Evolutionary conservation across 352 stramenopile species (phyloP), one percentile per base, ranked within the genome.

Genomic region (Globisporangium megalacanthum): DNA sequence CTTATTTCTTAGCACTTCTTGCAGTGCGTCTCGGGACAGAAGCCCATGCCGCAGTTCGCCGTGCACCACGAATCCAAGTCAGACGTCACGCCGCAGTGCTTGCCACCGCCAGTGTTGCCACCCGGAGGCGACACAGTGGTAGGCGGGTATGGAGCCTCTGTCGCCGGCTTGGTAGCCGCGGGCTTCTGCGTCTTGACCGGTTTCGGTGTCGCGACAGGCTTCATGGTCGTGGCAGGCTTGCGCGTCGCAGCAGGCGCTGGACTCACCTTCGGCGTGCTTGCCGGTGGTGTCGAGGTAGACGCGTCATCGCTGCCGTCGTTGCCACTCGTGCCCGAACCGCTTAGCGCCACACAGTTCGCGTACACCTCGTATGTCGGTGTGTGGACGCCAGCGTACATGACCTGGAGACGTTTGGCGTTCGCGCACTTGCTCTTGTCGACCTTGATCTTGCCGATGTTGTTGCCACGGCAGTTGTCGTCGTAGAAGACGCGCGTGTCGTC

Each of bases 391-490:
- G 52, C 25, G 52, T 68, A 64, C 61, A 68, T 68, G 35, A 61
- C 61, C 46, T 68, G 61, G 56, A 68, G 52, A 8, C 52, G 39
- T 41, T 58, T 58, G 15, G 52, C 22, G 25, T 58, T 58, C 52
- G 41, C 17, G 41, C 52, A 58, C 52, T 58, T 58, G 52, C 37
- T 49, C 41, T 50, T 25, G 39, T 58, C 56, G 36, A 68, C 50
- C 50, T 63, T 63, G 61, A 64, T 60, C 51, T 64, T 68, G 25
- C 61, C 61, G 42, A 68, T 47, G 8, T 48, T 58, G 61, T 68
- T 64, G 48, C 44, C 56, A 22, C 54, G 46, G 61, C 61, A 68
- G 25, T 68, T 48, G 15, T 53, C 52, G n/a, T 64, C 19, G 22
- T 49, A 41, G 57, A 64, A 68, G 48, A 68, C 58, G 36, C 47